Evolutionary conservation across 2,329 filamentous ascomycete species (phyloP), one percentile per base, ranked within the genome.

Genomic region (Boeremia exigua): DNA sequence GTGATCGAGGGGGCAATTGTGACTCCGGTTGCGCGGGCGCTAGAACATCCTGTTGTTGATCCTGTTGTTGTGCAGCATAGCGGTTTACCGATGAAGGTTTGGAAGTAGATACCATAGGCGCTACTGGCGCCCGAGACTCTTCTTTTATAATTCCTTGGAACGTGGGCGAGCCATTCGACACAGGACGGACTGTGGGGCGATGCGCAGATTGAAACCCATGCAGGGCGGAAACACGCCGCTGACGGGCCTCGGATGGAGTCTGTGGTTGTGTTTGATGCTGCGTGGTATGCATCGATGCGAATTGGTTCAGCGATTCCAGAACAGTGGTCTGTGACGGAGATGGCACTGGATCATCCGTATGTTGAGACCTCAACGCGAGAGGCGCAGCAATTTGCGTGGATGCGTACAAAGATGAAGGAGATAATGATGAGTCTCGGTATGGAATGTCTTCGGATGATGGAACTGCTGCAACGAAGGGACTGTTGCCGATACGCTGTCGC

Each of bases 401-500:
- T 25, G 23, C 30, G n/a, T 47, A 30, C 19, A 17, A 27, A 42
- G 43, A 25, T 14, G 15, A 19, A 2, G 25, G 25, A 4, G 25
- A 15, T 8, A 53, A 25, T 4, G 4, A 17, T 19, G 14, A 6
- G 19, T 10, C 15, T 14, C 15, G 14, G 3, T 29, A 10, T 17
- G 6, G 10, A 12, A 17, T 28, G 14, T 9, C 8, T 15, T 19
- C 15, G 15, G 11, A 6, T 17, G 14, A 3, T 10, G 19, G 19
- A 23, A 23, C 19, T 3, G 19, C 19, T 5, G 19, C 19, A 5
- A 23, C 19, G 19, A 5, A 23, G 3, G 19, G 33, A 14, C 15
- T 45, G 6, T 43, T 40, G 27, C 54, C 58, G 23, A 50, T 61
- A 37, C 66, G 63, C 39, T 48, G 56, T 52, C 67, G 53, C 44